Percentiles rank a stretch among this genome's conserved stretches.
These are phyloP conservation scores for Arbutus unedo DNA, from an alignment of 148 eudicot genomes.

Conservation along the genomic window DNA sequence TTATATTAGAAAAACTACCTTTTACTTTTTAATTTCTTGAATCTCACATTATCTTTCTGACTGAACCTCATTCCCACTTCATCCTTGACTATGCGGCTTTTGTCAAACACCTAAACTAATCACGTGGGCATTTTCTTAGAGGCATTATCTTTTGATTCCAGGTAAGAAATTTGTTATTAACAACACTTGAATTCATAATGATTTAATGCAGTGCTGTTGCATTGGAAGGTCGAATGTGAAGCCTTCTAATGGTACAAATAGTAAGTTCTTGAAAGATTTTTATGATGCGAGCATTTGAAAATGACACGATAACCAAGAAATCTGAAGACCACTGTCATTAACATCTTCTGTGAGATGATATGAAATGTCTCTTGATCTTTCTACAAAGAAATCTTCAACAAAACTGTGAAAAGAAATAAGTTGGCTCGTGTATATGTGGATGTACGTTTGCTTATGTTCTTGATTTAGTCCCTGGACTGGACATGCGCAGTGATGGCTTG, in stretches of 20 bases:
- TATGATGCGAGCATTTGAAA: no score
- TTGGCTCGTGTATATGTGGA: neutral
- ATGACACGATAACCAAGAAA: neutral
- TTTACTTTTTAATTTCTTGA: no score
- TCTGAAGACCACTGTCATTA: neutral
- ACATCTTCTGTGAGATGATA: no score
- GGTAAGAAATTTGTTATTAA: neutral
- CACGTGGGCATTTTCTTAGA: neutral
- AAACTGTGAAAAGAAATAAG: no score
- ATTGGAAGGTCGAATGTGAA: neutral
- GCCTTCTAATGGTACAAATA: neutral
- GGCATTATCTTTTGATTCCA: neutral
- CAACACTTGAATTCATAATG: no score
- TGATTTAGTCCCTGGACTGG: neutral
- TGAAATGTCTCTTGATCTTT: neutral
- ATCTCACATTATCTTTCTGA: no score
- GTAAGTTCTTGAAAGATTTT: neutral
- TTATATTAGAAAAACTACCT: no score
- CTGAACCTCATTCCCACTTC: no score
- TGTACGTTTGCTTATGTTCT: no score
- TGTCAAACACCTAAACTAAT: neutral
- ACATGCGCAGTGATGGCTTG: no score
- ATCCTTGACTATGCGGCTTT: neutral
- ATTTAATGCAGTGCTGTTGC: no score
- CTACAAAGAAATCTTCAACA: neutral